These are phyloP conservation scores for Wickerhamomyces mucosus DNA, from an alignment of 805 yeast species.

Conservation along the genomic window DNA sequence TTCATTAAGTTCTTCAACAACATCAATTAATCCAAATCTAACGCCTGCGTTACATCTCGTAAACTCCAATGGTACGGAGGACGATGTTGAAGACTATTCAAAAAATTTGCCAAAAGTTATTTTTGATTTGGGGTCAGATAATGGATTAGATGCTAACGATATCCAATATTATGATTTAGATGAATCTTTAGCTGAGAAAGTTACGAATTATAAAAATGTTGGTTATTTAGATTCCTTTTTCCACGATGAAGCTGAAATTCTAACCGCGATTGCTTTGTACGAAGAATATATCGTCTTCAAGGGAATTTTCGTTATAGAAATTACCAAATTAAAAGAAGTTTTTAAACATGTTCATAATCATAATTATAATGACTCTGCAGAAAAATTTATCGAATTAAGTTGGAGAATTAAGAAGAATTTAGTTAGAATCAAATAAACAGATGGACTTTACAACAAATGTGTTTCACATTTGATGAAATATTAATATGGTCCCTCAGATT, in stretches of 20 bases:
- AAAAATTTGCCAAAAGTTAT: slow-evolving; percentile 7
- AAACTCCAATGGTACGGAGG: slow-evolving; percentile 3
- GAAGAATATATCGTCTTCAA: slow-evolving; percentile 22
- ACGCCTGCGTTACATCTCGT: slow-evolving; percentile 8
- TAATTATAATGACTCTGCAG: slow-evolving; percentile 4
- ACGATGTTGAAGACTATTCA: slow-evolving; percentile 1
- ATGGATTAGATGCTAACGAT: no score
- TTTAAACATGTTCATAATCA: slow-evolving; percentile 10
- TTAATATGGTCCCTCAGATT: no score
- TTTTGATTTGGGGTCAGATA: slow-evolving; percentile 13
- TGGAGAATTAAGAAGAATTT: slow-evolving; percentile 9
- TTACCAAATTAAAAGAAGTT: slow-evolving; percentile 3
- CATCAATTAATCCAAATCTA: not conserved
- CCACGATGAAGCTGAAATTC: slow-evolving; percentile 26
- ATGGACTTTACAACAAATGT: no score
- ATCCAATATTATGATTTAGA: slow-evolving; percentile 11
- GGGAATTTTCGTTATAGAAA: not conserved
- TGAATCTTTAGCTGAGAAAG: slow-evolving; percentile 5
- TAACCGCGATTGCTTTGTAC: slow-evolving; percentile 25
- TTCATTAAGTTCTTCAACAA: slow-evolving; percentile 7
- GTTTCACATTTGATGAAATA: no score
- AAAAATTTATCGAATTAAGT: slow-evolving; percentile 5
- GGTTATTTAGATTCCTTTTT: slow-evolving; percentile 12
- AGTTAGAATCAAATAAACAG: not conserved
- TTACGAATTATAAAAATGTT: slow-evolving; percentile 20